phyloP scores from a whole-genome alignment of 352 stramenopile species.

The Pythium oligandrum region DNA sequence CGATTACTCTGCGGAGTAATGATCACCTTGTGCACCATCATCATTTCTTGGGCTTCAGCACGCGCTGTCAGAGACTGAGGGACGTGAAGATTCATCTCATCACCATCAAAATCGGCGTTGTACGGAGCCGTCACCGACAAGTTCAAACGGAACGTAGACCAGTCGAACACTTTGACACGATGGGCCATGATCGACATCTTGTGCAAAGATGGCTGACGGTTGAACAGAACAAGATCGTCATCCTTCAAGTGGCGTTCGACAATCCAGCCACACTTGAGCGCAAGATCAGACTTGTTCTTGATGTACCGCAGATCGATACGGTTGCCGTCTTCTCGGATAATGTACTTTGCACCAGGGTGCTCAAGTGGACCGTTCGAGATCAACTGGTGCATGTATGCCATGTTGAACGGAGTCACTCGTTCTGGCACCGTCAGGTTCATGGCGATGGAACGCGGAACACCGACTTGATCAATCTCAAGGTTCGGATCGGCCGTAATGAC shows the following conservation, averaged over 20 bases:
- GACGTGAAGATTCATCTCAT: constrained; percentile 99
- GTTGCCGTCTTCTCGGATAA: constrained; percentile 96
- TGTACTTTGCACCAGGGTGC: constrained; percentile 98
- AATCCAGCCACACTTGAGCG: constrained; percentile 97
- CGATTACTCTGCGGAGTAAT: constrained; percentile 98
- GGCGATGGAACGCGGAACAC: constrained; percentile 97
- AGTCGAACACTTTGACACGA: constrained; percentile 98
- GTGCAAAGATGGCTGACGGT: constrained; percentile 98
- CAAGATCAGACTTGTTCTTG: constrained; percentile 95
- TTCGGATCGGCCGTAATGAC: constrained; percentile 99
- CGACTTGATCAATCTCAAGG: constrained; percentile 98
- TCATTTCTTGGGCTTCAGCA: constrained; percentile 97
- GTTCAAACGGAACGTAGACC: constrained; percentile 99
- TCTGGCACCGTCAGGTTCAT: constrained; percentile 99
- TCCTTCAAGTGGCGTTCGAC: constrained; percentile 98
- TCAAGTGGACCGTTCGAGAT: constrained; percentile 95
- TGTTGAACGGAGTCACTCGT: constrained; percentile 99
- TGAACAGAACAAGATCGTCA: constrained; percentile 99
- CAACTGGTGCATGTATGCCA: constrained; percentile 92
- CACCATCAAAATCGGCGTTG: constrained; percentile 99
- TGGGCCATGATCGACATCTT: constrained; percentile 99
- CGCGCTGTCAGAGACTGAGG: constrained; percentile 96
- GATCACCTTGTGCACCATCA: constrained; percentile 98
- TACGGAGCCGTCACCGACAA: constrained; percentile 97
- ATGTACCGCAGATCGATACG: constrained; percentile 98